A percentile compares a stretch with the other conserved stretches of the same genome.
These are phyloP conservation scores for Vinca major DNA, from an alignment of 305 asterid genomes.

Conservation along the genomic window DNA sequence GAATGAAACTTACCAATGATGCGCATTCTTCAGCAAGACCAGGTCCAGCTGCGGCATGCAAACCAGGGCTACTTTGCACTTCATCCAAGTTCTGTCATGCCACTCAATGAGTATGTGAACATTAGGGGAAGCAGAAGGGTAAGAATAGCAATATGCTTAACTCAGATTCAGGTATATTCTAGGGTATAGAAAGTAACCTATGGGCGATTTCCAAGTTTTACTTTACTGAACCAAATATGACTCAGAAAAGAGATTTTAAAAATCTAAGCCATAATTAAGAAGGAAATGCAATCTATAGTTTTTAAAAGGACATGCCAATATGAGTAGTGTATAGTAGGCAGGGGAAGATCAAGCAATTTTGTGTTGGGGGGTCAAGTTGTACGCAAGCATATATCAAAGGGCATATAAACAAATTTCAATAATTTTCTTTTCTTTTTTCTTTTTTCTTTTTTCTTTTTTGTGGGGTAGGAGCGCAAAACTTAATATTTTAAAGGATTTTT, in stretches of 20 bases:
- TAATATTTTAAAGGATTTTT: too few species aligned
- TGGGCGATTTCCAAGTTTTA: neutral
- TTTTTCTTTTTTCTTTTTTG: too few species aligned
- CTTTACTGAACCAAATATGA: neutral
- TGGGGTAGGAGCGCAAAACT: too few species aligned
- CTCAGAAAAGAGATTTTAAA: neutral
- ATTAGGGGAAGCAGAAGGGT: conserved; percentile 8
- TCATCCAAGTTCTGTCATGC: conserved; percentile 68
- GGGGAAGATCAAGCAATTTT: too few species aligned
- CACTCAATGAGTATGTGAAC: conserved; percentile 19
- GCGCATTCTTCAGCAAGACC: conserved; percentile 92
- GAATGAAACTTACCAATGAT: conserved; percentile 38
- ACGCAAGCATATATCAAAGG: neutral
- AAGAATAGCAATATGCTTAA: neutral
- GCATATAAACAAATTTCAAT: too few species aligned
- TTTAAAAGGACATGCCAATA: neutral
- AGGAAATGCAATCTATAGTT: neutral
- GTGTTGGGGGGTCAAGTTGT: too few species aligned
- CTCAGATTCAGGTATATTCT: neutral
- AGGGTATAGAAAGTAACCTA: neutral
- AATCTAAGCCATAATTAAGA: neutral
- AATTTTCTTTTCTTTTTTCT: too few species aligned
- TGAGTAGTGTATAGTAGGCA: neutral
- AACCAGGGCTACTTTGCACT: conserved; percentile 83
- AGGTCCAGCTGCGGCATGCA: conserved; percentile 94